Evolutionary conservation across 2,329 filamentous ascomycete species (phyloP).

Genomic region (Fusarium nematophilum): DNA sequence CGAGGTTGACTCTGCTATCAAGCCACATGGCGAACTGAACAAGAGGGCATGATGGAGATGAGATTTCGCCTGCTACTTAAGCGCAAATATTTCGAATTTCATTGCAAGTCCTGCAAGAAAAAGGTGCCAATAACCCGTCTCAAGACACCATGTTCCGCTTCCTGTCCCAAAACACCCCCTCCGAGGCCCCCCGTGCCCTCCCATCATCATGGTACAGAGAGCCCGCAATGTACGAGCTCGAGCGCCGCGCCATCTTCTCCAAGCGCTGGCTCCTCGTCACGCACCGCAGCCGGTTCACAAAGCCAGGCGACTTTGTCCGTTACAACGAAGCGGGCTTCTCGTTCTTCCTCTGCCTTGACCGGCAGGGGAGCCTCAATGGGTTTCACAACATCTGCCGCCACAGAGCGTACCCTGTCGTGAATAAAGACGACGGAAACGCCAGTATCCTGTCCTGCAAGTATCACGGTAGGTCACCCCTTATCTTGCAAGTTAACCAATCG

Average conservation of each 20-base stretch:
- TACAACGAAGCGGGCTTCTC: slow-evolving; percentile 65
- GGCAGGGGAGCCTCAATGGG: slow-evolving; percentile 63
- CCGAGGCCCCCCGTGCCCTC: slow-evolving; percentile 47
- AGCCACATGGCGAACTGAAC: no score
- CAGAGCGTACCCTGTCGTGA: slow-evolving; percentile 67
- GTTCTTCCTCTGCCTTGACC: slow-evolving; percentile 63
- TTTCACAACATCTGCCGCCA: slow-evolving; percentile 73
- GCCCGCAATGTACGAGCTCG: slow-evolving; percentile 63
- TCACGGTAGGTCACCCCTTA: slow-evolving; percentile 51
- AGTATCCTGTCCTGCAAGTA: slow-evolving; percentile 69
- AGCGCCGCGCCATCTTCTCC: slow-evolving; percentile 65
- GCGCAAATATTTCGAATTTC: no score
- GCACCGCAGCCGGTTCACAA: slow-evolving; percentile 59
- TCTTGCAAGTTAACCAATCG: neutral
- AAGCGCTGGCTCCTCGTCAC: slow-evolving; percentile 64
- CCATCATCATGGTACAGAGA: slow-evolving; percentile 62
- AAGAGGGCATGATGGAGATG: no score
- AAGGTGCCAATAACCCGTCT: no score
- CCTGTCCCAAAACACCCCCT: neutral
- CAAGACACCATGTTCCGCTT: neutral
- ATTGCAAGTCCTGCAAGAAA: no score
- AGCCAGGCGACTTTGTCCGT: slow-evolving; percentile 65
- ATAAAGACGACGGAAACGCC: slow-evolving; percentile 59
- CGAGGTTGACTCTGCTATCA: neutral
- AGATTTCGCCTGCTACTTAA: no score